Percentiles rank a stretch among this genome's conserved stretches.
phyloP scores from a whole-genome alignment of 305 asterid genomes.

The Solanum chacoense region DNA sequence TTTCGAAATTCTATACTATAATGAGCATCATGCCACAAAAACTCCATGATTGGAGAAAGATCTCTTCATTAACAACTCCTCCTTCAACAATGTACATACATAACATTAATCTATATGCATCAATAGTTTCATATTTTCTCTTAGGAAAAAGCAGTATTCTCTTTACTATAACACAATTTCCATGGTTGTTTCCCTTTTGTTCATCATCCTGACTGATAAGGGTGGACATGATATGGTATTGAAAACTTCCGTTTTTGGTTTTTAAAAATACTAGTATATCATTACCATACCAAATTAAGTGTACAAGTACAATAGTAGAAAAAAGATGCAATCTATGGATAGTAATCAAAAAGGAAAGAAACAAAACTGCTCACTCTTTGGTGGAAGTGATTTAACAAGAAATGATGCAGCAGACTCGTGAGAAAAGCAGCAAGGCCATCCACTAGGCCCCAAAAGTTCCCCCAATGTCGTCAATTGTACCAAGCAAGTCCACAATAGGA shows the following conservation, averaged over 20 bases:
- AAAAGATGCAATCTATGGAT: neutral
- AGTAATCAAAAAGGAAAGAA: neutral
- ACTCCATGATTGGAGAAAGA: neutral
- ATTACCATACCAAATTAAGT: neutral
- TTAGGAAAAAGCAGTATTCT: neutral
- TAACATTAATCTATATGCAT: neutral
- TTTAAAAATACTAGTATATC: neutral
- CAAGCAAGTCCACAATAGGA: constrained; percentile 59
- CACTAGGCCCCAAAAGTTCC: constrained; percentile 57
- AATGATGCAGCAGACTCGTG: constrained; percentile 15
- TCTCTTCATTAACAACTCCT: neutral
- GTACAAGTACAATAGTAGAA: neutral
- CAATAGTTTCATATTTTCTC: neutral
- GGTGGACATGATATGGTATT: neutral
- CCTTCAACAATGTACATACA: neutral
- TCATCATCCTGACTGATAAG: neutral
- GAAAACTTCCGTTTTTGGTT: neutral
- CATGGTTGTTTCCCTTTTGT: neutral
- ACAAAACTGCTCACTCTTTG: constrained; percentile 21
- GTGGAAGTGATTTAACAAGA: constrained; percentile 23
- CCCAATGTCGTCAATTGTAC: constrained; percentile 62
- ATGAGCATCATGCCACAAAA: neutral
- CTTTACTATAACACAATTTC: neutral
- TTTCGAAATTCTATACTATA: neutral
- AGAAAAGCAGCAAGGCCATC: constrained; percentile 56